A percentile compares a stretch with the other conserved stretches of the same genome.
Evolutionary conservation across 2,329 filamentous ascomycete species (phyloP).

Genomic region (Colletotrichum sp.): DNA sequence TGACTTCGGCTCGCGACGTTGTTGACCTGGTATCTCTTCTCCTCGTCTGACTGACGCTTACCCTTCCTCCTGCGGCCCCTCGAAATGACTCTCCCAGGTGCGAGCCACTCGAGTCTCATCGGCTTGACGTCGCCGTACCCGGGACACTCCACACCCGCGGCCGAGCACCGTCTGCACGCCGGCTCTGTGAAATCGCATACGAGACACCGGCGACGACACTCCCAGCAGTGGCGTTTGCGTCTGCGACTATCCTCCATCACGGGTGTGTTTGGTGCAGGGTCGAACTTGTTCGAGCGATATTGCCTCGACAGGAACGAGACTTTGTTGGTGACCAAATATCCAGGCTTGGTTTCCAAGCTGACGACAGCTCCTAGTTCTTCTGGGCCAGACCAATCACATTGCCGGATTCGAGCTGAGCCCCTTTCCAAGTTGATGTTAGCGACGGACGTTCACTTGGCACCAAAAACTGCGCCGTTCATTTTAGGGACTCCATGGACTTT

Average conservation of each 20-base stretch:
- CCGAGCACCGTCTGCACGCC: neutral
- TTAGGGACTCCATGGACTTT: neutral
- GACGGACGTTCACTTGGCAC: neutral
- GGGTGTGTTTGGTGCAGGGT: neutral
- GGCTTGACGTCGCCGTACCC: neutral
- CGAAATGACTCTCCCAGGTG: neutral
- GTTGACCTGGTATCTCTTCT: neutral
- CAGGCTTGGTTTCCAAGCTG: neutral
- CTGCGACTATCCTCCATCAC: neutral
- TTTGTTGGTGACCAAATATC: neutral
- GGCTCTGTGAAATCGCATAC: neutral
- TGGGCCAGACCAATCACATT: neutral
- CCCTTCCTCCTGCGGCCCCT: neutral
- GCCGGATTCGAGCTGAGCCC: neutral
- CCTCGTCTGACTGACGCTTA: neutral
- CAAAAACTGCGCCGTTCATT: neutral
- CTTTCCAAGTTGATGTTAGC: neutral
- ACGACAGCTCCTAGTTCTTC: neutral
- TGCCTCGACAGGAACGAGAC: neutral
- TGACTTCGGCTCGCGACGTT: neutral
- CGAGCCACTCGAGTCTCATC: neutral
- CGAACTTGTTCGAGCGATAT: neutral
- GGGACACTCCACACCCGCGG: neutral
- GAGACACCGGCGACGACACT: neutral
- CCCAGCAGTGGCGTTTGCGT: constrained; percentile 2